Base-by-base conservation (phyloP, 2,329 filamentous ascomycete species). In the Phyllosticta citribraziliensis region DNA sequence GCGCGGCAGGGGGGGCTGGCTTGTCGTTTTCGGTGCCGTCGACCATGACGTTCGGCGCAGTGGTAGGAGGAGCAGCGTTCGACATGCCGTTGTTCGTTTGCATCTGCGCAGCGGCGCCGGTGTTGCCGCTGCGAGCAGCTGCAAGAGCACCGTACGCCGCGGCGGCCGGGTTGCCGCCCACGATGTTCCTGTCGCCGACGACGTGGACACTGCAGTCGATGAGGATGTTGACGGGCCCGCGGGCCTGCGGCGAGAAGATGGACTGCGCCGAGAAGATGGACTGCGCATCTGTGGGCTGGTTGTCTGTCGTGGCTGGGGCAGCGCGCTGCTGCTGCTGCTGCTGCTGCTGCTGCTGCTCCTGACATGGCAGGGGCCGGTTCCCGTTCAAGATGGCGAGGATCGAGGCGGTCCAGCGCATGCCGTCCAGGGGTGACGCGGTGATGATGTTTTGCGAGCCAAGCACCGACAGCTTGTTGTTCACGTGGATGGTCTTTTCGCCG, bases 361-460 rank as follows among this genome's bases (percentile, higher is more conserved):
- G 58, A 47, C 17, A 47, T 12, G 25, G 24, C 20, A 25, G 50
- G n/a, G 62, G 64, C 14, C 62, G 65, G 65, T 75, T 75, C 63
- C 75, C 75, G 27, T 58, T 33, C 2, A 84, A 68, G 2, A 78
- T 75, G 12, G 74, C 66, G 12, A 81, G 72, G 2, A 84, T 70
- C 3, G 79, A 73, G 8, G 72, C 69, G 10, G 79, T 75, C 63
- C 83, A 65, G 73, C 61, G 72, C 66, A 66, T 73, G 67, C 67
- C 79, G 73, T 74, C 70, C 5, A 76, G 73, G 3, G 74, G 67
- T 0, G 71, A 66, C 20, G 82, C 67, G 20, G 77, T 76, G 54
- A 82, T 70, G 56, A 80, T 67, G 68, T 84, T 85, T 69, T 78
- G 73, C 69, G 74, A 74, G 63, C 76, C 78, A 14, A 47, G n/a